phyloP scores from a whole-genome alignment of 331 rosid genomes.

The Pyracantha coccinea region DNA sequence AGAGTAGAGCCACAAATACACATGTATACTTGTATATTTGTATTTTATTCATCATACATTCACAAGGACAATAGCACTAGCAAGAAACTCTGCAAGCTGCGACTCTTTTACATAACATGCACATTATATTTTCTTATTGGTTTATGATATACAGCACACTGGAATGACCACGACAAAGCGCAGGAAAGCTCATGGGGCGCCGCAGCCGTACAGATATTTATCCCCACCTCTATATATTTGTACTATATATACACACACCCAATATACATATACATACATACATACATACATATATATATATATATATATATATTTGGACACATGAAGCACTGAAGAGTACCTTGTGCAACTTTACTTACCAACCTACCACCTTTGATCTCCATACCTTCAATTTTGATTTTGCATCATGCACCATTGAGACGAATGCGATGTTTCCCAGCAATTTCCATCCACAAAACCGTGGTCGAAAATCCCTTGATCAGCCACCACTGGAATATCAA shows the following conservation, averaged over 20 bases:
- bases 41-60: too few relatives aligned
- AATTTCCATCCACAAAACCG: conserved; percentile 26
- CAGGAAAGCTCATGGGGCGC: not conserved
- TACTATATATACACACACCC: not conserved
- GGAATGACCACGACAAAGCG: not conserved
- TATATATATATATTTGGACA: too few relatives aligned
- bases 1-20: too few relatives aligned
- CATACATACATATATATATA: too few relatives aligned
- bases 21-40: too few relatives aligned
- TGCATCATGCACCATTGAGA: conserved; percentile 49
- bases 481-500: conserved; percentile 42
- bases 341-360: not conserved
- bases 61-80: too few relatives aligned
- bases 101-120: too few relatives aligned
- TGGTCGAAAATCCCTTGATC: conserved; percentile 13
- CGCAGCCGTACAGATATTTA: not conserved
- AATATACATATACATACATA: not conserved
- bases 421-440: conserved; percentile 35
- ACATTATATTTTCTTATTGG: not conserved
- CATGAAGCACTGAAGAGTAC: too few relatives aligned
- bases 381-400: not conserved
- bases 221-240: not conserved
- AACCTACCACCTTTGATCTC: not conserved
- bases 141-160: not conserved
- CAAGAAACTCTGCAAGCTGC: too few relatives aligned